phyloP scores from a whole-genome alignment of 768 basidiomycete genomes.

The Tulasnella sp. region DNA sequence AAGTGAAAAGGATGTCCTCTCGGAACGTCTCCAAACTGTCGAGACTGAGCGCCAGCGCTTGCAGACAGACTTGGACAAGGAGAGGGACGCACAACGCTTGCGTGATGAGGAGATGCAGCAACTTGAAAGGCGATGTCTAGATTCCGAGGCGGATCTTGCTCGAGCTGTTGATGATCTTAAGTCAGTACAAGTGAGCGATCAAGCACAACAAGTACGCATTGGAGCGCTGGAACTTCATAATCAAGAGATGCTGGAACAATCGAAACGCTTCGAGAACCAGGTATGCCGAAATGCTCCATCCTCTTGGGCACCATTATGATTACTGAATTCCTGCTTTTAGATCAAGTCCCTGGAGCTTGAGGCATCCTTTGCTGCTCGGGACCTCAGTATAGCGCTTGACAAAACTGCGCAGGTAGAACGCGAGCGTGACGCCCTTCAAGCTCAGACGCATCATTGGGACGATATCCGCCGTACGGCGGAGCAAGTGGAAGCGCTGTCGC shows the following conservation, averaged over 20 bases:
- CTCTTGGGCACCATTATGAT: not conserved
- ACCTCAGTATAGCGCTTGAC: conserved; percentile 47
- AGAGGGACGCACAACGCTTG: conserved; percentile 34
- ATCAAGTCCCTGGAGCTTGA: conserved; percentile 50
- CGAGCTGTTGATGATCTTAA: conserved; percentile 34
- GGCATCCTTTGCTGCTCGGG: conserved; percentile 43
- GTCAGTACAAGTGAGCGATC: not conserved
- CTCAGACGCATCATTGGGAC: conserved; percentile 72
- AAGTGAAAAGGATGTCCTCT: conserved; percentile 67
- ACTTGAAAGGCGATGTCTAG: conserved; percentile 41
- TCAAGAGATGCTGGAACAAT: conserved; percentile 44
- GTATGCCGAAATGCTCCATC: conserved; percentile 27
- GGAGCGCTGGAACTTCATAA: conserved; percentile 50
- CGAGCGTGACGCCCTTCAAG: conserved; percentile 46
- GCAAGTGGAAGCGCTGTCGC: conserved; percentile 58
- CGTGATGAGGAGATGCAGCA: conserved; percentile 40
- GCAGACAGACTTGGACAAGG: conserved; percentile 42
- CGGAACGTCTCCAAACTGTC: conserved; percentile 45
- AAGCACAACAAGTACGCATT: conserved; percentile 40
- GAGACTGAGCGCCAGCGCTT: conserved; percentile 59
- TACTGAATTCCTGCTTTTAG: conserved; percentile 30
- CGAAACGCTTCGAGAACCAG: conserved; percentile 45
- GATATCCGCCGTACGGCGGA: conserved; percentile 56
- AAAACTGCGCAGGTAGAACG: conserved; percentile 43
- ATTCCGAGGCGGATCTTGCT: conserved; percentile 57